Evolutionary conservation across 2,329 filamentous ascomycete species (phyloP).

Genomic region (Exserohilum rostratum): DNA sequence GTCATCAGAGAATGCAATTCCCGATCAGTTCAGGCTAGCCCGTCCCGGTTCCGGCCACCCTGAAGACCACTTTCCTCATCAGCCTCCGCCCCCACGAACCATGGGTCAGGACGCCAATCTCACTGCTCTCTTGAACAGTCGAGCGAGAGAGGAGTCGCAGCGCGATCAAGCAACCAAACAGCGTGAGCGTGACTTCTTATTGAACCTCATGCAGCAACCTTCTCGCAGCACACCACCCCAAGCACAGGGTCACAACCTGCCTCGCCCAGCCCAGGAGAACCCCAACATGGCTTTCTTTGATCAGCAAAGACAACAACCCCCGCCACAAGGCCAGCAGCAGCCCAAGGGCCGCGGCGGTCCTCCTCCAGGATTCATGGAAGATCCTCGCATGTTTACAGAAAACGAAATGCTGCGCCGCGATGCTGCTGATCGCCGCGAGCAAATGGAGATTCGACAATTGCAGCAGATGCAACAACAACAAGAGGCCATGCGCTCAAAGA

Average conservation of each 20-base stretch:
- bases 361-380: constrained; percentile 48
- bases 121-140: constrained; percentile 46
- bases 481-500: constrained; percentile 44
- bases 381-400: constrained; percentile 42
- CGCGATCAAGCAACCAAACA: constrained; percentile 56
- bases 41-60: constrained; percentile 41
- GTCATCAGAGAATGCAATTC: constrained; percentile 41
- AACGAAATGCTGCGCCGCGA: constrained; percentile 43
- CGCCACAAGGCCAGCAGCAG: constrained; percentile 32
- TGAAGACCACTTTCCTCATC: constrained; percentile 39
- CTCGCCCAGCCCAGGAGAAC: constrained; percentile 42
- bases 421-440: constrained; percentile 39
- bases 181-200: constrained; percentile 79
- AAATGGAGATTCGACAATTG: constrained; percentile 37
- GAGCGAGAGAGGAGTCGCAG: constrained; percentile 45
- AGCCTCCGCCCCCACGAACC: constrained; percentile 38
- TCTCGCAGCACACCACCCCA: constrained; percentile 42
- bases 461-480: constrained; percentile 44
- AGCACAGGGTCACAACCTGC: constrained; percentile 40
- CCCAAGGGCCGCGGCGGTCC: constrained; percentile 46
- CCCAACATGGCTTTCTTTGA: constrained; percentile 45
- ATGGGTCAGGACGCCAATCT: constrained; percentile 40
- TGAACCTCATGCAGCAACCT: constrained; percentile 77
- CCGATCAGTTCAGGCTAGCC: constrained; percentile 40
- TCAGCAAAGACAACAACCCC: constrained; percentile 40